Evolutionary conservation across 2,329 filamentous ascomycete species (phyloP).

Genomic region (Pseudogymnoascus verrucosus): DNA sequence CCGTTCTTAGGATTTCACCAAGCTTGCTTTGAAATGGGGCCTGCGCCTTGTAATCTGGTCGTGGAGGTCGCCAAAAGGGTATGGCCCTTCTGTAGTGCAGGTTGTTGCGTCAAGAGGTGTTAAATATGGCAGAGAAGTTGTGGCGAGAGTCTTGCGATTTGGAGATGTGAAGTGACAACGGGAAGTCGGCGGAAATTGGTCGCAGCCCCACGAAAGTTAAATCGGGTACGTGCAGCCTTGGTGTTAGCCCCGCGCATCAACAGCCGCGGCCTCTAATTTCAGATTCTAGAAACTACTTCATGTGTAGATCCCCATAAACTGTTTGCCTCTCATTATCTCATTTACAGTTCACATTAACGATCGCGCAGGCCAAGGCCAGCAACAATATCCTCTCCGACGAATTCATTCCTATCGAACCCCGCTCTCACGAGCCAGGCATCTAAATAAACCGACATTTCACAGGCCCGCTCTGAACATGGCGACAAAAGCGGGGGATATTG

Average conservation of each 20-base stretch:
- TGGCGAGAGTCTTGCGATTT: not conserved
- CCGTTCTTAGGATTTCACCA: not conserved
- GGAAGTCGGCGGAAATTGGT: constrained; percentile 9
- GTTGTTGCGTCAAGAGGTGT: not conserved
- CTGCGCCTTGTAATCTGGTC: not conserved
- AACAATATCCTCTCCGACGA: too few species aligned
- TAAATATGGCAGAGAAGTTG: not conserved
- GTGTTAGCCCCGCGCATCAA: constrained; percentile 5
- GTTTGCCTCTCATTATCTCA: not conserved
- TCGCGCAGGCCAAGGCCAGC: not conserved
- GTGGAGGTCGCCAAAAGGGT: not conserved
- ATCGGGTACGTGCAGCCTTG: constrained; percentile 6
- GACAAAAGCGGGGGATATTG: constrained; percentile 1
- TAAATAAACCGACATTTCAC: not conserved
- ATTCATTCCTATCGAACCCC: not conserved
- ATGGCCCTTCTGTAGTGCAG: not conserved
- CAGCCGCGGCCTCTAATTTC: constrained; percentile 5
- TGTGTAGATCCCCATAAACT: not conserved
- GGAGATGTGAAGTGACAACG: constrained; percentile 7
- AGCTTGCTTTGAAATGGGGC: not conserved
- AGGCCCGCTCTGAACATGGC: not conserved
- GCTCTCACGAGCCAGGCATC: not conserved
- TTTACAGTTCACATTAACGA: not conserved
- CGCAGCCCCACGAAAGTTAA: constrained; percentile 7
- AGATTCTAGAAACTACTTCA: not conserved